Percentiles rank a stretch among this genome's conserved stretches.
These are phyloP conservation scores for Hericium erinaceus DNA, from an alignment of 768 basidiomycete genomes.

Conservation along the genomic window DNA sequence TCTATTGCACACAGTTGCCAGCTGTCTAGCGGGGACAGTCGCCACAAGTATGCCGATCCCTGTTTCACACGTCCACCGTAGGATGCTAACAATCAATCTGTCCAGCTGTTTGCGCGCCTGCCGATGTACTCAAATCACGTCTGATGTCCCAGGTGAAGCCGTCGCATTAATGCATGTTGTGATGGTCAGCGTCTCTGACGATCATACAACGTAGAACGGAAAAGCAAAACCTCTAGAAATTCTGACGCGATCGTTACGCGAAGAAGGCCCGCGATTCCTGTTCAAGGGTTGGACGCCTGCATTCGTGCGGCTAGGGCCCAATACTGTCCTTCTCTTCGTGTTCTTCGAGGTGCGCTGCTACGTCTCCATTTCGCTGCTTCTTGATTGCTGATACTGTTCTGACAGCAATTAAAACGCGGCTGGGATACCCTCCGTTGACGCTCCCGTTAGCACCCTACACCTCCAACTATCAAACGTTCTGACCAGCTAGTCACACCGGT, in stretches of 20 bases:
- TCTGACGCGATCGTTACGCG: conserved; percentile 47
- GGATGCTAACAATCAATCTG: background rate
- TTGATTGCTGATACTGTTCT: background rate
- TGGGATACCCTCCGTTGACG: conserved; percentile 31
- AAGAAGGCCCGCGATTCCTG: conserved; percentile 70
- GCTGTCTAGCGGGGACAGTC: conserved; percentile 61
- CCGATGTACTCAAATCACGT: conserved; percentile 67
- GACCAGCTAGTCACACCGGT: no score
- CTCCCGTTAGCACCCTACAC: background rate
- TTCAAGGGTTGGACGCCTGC: conserved; percentile 90
- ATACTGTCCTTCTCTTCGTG: conserved; percentile 78
- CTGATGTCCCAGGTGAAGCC: conserved; percentile 64
- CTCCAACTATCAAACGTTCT: no score
- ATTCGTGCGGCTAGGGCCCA: conserved; percentile 75
- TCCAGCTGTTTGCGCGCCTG: conserved; percentile 69
- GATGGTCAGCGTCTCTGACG: background rate
- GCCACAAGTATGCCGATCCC: conserved; percentile 54
- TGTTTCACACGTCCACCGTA: background rate
- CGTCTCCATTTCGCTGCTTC: background rate
- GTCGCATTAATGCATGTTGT: background rate
- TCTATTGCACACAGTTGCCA: conserved; percentile 56
- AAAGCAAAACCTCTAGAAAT: conserved; percentile 41
- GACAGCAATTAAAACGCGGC: conserved; percentile 61
- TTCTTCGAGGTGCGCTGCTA: conserved; percentile 61
- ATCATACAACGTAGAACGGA: conserved; percentile 33